phyloP scores from a whole-genome alignment of 257 asterid species.

The Misopates orontium region DNA sequence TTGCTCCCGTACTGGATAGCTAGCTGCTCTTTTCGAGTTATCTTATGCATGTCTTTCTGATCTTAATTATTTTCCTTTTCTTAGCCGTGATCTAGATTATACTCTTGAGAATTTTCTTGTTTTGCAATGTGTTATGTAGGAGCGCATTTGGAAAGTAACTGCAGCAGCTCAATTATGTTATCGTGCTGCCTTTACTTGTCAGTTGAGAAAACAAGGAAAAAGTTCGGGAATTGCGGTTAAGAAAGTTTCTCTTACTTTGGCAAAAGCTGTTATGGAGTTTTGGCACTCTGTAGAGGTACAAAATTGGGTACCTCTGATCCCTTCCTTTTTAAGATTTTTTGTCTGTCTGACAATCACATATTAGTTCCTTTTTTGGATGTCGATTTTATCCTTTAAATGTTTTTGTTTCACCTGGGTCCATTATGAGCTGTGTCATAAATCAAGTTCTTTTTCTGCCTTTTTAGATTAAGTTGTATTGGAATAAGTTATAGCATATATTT shows the following conservation, averaged over 20 bases:
- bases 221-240: conserved; percentile 47
- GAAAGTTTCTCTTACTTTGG: conserved; percentile 64
- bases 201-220: conserved; percentile 47
- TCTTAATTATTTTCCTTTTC: not conserved
- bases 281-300: conserved; percentile 79
- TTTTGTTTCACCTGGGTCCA: conserved; percentile 17
- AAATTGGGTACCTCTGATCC: not conserved
- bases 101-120: conserved; percentile 18
- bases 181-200: conserved; percentile 56
- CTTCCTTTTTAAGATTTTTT: not conserved
- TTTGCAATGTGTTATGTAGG: conserved; percentile 44
- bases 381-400: conserved; percentile 1
- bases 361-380: conserved; percentile 14
- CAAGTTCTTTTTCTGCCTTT: conserved; percentile 6
- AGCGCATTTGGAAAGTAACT: conserved; percentile 85
- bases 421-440: conserved; percentile 13
- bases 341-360: not conserved
- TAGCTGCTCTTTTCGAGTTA: not conserved
- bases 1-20: not conserved
- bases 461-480: conserved; percentile 17
- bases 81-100: not conserved
- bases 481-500: not conserved
- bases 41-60: not conserved
- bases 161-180: conserved; percentile 66
- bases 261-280: conserved; percentile 75